Conservation (phyloP, 202 grass and related monocot species). For the Zizania palustris region DNA sequence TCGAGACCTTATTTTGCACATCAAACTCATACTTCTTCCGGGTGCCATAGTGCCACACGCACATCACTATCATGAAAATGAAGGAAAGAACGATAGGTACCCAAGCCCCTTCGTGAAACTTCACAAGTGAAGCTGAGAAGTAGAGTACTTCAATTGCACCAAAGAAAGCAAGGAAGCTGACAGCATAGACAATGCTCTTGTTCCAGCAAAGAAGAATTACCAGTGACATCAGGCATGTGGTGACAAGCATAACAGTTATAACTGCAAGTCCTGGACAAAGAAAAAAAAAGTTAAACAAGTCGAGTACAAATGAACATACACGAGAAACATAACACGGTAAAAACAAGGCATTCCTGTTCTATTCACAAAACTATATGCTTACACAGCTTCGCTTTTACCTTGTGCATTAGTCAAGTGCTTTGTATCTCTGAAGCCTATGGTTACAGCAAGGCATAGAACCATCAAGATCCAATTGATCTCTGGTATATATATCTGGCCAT, state of each 20-base stretch:
- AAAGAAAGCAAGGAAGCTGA: constrained; percentile 77
- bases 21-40: constrained; percentile 83
- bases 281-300: neutral
- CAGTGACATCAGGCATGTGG: constrained; percentile 89
- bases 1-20: constrained; percentile 88
- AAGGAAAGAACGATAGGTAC: constrained; percentile 79
- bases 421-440: constrained; percentile 82
- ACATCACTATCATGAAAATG: constrained; percentile 92
- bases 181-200: constrained; percentile 63
- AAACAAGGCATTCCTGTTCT: neutral
- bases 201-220: constrained; percentile 92
- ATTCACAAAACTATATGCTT: neutral
- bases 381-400: constrained; percentile 48
- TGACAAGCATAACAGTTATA: constrained; percentile 94
- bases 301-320: constrained; percentile 16
- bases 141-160: constrained; percentile 79
- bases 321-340: neutral
- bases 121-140: constrained; percentile 81
- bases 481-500: constrained; percentile 95
- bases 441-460: constrained; percentile 83
- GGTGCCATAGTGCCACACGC: constrained; percentile 87
- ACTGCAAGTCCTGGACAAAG: constrained; percentile 71
- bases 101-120: constrained; percentile 92
- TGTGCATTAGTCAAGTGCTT: constrained; percentile 84
- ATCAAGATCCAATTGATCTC: constrained; percentile 97